Evolutionary conservation across 139 green algal genomes (phyloP).

Genomic region (Desmodesmus armatus): DNA sequence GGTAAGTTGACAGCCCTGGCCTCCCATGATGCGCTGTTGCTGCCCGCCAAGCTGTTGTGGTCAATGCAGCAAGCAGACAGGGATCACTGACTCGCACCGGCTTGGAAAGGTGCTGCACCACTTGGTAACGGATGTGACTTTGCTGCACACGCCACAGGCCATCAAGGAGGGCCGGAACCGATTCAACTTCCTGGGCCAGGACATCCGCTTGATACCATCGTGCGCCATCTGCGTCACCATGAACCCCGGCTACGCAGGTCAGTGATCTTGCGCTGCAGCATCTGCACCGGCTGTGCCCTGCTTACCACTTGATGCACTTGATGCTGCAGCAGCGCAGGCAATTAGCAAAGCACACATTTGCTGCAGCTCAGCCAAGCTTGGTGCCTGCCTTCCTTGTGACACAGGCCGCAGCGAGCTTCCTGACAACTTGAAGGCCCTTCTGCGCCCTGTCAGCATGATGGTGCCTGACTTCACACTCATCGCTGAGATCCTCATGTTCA

Average conservation of each 20-base stretch:
- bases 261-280: conserved; percentile 22
- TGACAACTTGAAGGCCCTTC: conserved; percentile 92
- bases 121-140: neutral
- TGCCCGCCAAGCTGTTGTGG: neutral
- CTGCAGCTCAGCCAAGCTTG: neutral
- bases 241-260: conserved; percentile 90
- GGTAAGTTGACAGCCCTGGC: conserved; percentile 66
- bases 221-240: conserved; percentile 98
- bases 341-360: no score
- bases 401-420: conserved; percentile 88
- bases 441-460: conserved; percentile 93
- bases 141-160: conserved; percentile 58
- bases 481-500: conserved; percentile 96
- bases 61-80: neutral
- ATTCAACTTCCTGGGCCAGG: conserved; percentile 80
- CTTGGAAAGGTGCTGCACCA: neutral
- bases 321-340: no score
- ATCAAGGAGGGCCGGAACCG: conserved; percentile 84
- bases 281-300: neutral
- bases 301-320: no score
- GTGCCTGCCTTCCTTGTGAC: no score
- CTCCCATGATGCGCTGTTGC: neutral
- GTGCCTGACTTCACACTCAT: conserved; percentile 92
- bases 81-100: no score
- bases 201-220: conserved; percentile 73